Evolutionary conservation across 2,329 filamentous ascomycete species (phyloP).

Genomic region (Epichloe gansuensis): DNA sequence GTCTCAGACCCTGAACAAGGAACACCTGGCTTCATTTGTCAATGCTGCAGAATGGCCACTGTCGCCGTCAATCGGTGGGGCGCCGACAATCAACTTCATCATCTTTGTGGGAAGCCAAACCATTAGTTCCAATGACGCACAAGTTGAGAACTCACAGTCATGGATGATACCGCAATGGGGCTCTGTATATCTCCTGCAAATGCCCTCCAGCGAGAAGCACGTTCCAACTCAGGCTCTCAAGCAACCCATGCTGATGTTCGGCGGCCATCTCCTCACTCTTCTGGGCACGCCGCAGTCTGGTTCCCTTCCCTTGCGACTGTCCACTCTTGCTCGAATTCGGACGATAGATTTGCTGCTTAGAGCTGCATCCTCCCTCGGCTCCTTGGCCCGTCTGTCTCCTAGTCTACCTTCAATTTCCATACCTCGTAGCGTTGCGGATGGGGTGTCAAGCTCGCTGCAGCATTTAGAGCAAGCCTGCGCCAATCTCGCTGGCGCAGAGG

Average conservation of each 20-base stretch:
- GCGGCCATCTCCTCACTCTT: slow-evolving; percentile 76
- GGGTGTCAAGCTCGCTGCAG: slow-evolving; percentile 65
- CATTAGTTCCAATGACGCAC: slow-evolving; percentile 37
- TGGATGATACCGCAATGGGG: slow-evolving; percentile 98
- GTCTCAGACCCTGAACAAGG: slow-evolving; percentile 58
- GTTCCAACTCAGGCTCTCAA: slow-evolving; percentile 57
- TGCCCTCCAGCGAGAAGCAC: slow-evolving; percentile 30
- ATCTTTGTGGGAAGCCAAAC: slow-evolving; percentile 76
- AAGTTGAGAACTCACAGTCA: slow-evolving; percentile 41
- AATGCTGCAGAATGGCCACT: slow-evolving; percentile 97
- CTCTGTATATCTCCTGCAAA: slow-evolving; percentile 47
- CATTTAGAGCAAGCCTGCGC: slow-evolving; percentile 70
- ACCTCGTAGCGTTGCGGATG: slow-evolving; percentile 72
- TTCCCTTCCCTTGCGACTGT: slow-evolving; percentile 73
- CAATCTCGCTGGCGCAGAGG: slow-evolving; percentile 51
- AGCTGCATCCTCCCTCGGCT: slow-evolving; percentile 88
- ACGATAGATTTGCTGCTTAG: slow-evolving; percentile 77
- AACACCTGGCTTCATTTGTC: slow-evolving; percentile 87
- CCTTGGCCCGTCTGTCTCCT: slow-evolving; percentile 70
- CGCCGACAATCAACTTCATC: slow-evolving; percentile 92
- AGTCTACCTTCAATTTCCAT: slow-evolving; percentile 87
- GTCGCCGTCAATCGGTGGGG: slow-evolving; percentile 82
- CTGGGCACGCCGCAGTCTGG: slow-evolving; percentile 74
- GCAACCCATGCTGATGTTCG: slow-evolving; percentile 78
- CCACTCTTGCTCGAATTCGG: slow-evolving; percentile 73